Evolutionary conservation across 345 rosid species (phyloP), one percentile per base, ranked within the genome.

Genomic region (Melaleuca alternifolia): DNA sequence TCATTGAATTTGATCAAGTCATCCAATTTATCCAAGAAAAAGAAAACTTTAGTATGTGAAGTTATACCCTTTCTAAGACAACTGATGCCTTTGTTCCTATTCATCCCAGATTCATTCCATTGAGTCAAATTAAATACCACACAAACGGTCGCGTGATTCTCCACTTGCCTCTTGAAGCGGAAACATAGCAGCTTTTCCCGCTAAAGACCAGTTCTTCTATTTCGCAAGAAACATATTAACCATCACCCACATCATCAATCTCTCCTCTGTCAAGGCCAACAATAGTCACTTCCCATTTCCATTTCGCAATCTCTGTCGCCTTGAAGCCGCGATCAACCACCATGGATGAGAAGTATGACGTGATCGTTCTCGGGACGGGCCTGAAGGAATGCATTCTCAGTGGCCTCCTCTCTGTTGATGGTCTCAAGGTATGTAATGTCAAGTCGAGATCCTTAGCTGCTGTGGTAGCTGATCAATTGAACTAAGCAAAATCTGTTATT

Each of bases 371-470:
- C n/a, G 99, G 98, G 81, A 97, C 96, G 11, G 98, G 98, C 85
- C 98, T 96, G 85, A 97, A 97, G 89, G 96, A 97, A 89, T 97
- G 99, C 92, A 97, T 97, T 89, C 98, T 95, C 89, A 95, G 98
- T 15, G 99, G 99, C 10, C 96, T 97, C 56, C 96, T 97, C 89
- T 97, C 97, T 48, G 98, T 95, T 62, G 93, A 95, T 91, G 99
- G 98, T 59, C 98, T 95, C 94, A 97, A 96, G 94, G 98, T 95
- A 84, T 41, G 48, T 37, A 54, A 15, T 13, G 44, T 79, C 51
- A 26, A 44, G 76, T 6, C 85, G 24, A 76, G 62, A 85, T 54
- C 12, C 37, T 7, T 12, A 44, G 83, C 76, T 21, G 79, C 18
- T 33, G 46, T 65, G 11, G 79, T 33, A 33, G 79, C 46, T 65